phyloP scores from a whole-genome alignment of 345 rosid genomes.

The Lepidium africanum region DNA sequence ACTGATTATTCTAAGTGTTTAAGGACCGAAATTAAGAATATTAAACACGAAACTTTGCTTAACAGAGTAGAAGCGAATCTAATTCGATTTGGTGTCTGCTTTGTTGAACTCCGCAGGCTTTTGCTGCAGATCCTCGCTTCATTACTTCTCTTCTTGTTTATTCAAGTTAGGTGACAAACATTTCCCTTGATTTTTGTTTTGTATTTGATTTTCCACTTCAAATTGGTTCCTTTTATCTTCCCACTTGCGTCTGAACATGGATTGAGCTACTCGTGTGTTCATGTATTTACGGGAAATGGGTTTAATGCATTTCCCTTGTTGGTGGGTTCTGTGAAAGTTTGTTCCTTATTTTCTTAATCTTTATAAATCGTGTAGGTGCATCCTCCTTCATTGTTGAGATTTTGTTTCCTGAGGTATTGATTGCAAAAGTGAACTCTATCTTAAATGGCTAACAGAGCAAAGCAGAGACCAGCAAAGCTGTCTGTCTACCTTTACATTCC shows the following conservation, averaged over 20 bases:
- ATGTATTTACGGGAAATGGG: neutral
- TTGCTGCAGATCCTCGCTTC: neutral
- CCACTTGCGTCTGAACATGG: neutral
- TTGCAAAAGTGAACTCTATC: conserved; percentile 7
- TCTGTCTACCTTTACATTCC: conserved; percentile 83
- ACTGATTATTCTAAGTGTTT: too few species aligned
- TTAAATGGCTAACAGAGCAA: conserved; percentile 50
- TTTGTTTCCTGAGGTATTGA: neutral
- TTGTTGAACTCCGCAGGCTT: neutral
- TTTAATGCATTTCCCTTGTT: neutral
- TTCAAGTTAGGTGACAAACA: neutral
- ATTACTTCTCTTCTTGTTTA: neutral
- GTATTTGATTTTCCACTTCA: neutral
- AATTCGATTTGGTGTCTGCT: neutral
- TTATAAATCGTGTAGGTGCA: neutral
- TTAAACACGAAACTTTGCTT: too few species aligned
- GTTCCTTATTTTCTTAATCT: neutral
- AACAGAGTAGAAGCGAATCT: conserved; percentile 3
- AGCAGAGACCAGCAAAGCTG: conserved; percentile 42
- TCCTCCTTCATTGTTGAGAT: neutral
- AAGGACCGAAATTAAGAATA: too few species aligned
- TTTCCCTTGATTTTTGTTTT: neutral
- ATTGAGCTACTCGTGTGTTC: neutral
- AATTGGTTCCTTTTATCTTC: neutral
- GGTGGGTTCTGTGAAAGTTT: neutral